A percentile compares a stretch with the other conserved stretches of the same genome.
Evolutionary conservation across 352 stramenopile species (phyloP).

Genomic region (Plasmopara viticola): DNA sequence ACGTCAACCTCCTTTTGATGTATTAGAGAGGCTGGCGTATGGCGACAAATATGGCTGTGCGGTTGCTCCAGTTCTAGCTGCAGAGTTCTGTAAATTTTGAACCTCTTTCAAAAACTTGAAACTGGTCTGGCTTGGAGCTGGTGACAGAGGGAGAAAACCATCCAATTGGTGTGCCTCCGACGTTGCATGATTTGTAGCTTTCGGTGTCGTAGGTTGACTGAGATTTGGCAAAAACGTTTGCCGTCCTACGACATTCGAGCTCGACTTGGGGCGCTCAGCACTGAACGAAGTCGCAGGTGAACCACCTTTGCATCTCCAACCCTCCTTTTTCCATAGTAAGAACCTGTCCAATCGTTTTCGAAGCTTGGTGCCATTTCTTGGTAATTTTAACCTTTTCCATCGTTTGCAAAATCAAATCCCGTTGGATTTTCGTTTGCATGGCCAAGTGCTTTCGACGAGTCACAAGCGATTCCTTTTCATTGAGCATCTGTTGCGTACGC

Average conservation of each 20-base stretch:
- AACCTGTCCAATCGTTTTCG: slow-evolving; percentile 72
- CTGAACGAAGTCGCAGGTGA: slow-evolving; percentile 28
- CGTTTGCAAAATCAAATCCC: slow-evolving; percentile 80
- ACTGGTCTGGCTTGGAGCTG: slow-evolving; percentile 53
- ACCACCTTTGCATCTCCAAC: not conserved
- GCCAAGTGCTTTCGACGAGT: slow-evolving; percentile 71
- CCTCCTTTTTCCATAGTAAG: slow-evolving; percentile 29
- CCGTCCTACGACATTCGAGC: slow-evolving; percentile 30
- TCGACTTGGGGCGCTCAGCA: slow-evolving; percentile 51
- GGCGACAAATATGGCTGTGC: slow-evolving; percentile 63
- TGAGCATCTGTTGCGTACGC: slow-evolving; percentile 75
- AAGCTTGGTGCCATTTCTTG: slow-evolving; percentile 80
- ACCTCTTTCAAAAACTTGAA: slow-evolving; percentile 76
- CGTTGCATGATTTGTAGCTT: not conserved
- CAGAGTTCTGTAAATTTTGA: slow-evolving; percentile 24
- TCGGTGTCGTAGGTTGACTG: slow-evolving; percentile 17
- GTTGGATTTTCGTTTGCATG: slow-evolving; percentile 83
- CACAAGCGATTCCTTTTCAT: slow-evolving; percentile 77
- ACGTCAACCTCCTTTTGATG: slow-evolving; percentile 36
- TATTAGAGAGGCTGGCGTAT: slow-evolving; percentile 55
- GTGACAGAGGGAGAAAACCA: slow-evolving; percentile 49
- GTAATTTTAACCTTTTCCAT: slow-evolving; percentile 88
- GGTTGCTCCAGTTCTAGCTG: slow-evolving; percentile 6
- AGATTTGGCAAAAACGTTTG: slow-evolving; percentile 41
- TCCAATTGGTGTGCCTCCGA: slow-evolving; percentile 24